phyloP scores from a whole-genome alignment of 148 eudicot genomes.

The Selenicereus undatus region DNA sequence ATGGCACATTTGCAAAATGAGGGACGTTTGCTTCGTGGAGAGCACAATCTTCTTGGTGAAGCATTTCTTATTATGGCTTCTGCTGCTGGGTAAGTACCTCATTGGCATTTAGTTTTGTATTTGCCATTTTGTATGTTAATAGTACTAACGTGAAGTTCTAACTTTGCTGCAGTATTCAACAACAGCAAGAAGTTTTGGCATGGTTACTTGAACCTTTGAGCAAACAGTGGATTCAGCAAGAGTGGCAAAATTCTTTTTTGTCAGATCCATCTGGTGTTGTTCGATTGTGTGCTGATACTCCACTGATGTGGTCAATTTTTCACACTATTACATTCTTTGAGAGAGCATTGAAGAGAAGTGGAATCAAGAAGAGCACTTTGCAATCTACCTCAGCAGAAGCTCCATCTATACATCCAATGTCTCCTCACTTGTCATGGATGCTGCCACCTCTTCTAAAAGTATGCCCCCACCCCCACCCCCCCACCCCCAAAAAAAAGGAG shows the following conservation, averaged over 20 bases:
- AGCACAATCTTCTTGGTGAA: constrained; percentile 94
- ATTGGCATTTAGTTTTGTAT: constrained; percentile 3
- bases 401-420: constrained; percentile 67
- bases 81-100: constrained; percentile 72
- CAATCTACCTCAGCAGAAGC: constrained; percentile 41
- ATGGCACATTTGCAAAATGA: constrained; percentile 83
- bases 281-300: constrained; percentile 70
- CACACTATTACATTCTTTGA: constrained; percentile 96
- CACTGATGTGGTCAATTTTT: constrained; percentile 94
- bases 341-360: constrained; percentile 94
- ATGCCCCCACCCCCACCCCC: constrained; percentile 20
- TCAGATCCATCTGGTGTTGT: constrained; percentile 81
- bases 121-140: constrained; percentile 5
- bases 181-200: constrained; percentile 93
- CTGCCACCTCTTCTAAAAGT: constrained; percentile 94
- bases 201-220: constrained; percentile 99
- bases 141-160: constrained; percentile 8
- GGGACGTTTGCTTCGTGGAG: constrained; percentile 85
- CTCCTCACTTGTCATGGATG: constrained; percentile 93
- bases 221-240: constrained; percentile 77
- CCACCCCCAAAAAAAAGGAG: too few species aligned
- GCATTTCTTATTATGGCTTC: constrained; percentile 95
- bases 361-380: constrained; percentile 50
- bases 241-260: constrained; percentile 89
- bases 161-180: constrained; percentile 60